Evolutionary conservation across 768 basidiomycete genomes (phyloP), one percentile per base, ranked within the genome.

Genomic region (Hysterangium stoloniferum): DNA sequence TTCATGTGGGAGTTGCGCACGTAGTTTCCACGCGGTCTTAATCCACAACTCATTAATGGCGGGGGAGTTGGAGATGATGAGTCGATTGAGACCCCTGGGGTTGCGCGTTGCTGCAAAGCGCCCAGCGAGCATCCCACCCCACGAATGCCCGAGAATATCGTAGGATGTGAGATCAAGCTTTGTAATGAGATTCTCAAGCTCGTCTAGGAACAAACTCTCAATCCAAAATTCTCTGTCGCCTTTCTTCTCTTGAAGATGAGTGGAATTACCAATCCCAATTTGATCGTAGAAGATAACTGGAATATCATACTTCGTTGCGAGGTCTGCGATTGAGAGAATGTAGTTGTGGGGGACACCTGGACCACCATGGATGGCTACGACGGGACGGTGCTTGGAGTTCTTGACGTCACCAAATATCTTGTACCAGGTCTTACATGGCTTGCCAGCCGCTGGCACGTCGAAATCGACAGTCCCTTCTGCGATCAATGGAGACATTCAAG

Each of bases 251-350:
- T 57, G 65, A 1, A 68, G 64, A 47, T 72, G 75, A 12, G 75
- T 72, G 3, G 75, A 76, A 40, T 60, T 57, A 8, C 68, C 72
- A 54, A 59, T 69, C 6, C 78, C 79, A 38, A 81, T 52, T 57
- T 80, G 79, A 58, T 77, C 76, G 61, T 80, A 80, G 40, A 78
- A 57, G 34, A 82, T 57, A 56, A 80, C 65, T 1, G 74, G 70
- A 40, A 73, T 75, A 27, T 55, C 41, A 48, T 65, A 57, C 8
- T 60, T 56, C 4, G 53, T 50, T 22, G 68, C 64, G 40, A 78
- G 65, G 38, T 72, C 70, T 33, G 66, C 59, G 54, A 73, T 55
- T 32, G 65, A 53, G 32, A 67, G 61, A 15, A 77, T 59, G 58
- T 74, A 73, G 35, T 67, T 59, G 50, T 72, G 70, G n/a, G 66